Conservation (phyloP, 352 stramenopile species). For the Saprolegnia parasitica region DNA sequence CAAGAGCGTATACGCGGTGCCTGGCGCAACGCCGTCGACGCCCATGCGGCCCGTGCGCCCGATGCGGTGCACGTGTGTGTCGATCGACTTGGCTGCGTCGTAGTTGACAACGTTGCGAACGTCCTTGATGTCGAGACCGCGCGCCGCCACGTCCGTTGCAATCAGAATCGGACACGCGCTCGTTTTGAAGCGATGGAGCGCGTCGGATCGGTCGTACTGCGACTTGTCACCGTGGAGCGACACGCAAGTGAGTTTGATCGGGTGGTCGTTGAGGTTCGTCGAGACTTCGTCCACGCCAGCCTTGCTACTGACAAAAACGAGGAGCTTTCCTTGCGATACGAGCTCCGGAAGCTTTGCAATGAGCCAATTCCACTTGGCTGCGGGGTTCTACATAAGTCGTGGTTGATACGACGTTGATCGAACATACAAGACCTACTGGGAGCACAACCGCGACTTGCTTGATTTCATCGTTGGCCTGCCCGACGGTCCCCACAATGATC, state of each 20-base stretch:
- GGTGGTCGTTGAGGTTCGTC: constrained; percentile 48
- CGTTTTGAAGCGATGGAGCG: constrained; percentile 57
- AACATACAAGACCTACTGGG: constrained; percentile 8
- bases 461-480: constrained; percentile 89
- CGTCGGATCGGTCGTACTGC: constrained; percentile 67
- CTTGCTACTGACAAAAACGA: constrained; percentile 86
- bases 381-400: constrained; percentile 36
- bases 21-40: constrained; percentile 64
- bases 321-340: constrained; percentile 61
- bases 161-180: constrained; percentile 67
- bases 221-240: constrained; percentile 81
- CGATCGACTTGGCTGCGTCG: constrained; percentile 89
- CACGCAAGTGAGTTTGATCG: constrained; percentile 34
- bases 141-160: constrained; percentile 82
- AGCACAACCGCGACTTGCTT: constrained; percentile 75
- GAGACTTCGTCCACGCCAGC: constrained; percentile 77
- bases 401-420: background rate
- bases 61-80: constrained; percentile 88
- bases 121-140: constrained; percentile 86
- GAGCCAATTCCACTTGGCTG: constrained; percentile 85
- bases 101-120: constrained; percentile 89
- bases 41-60: constrained; percentile 85
- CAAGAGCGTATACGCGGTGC: constrained; percentile 78
- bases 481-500: constrained; percentile 67
- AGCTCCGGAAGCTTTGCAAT: constrained; percentile 53